Conservation (phyloP, 345 rosid genomes). For the Camelina laxa region DNA sequence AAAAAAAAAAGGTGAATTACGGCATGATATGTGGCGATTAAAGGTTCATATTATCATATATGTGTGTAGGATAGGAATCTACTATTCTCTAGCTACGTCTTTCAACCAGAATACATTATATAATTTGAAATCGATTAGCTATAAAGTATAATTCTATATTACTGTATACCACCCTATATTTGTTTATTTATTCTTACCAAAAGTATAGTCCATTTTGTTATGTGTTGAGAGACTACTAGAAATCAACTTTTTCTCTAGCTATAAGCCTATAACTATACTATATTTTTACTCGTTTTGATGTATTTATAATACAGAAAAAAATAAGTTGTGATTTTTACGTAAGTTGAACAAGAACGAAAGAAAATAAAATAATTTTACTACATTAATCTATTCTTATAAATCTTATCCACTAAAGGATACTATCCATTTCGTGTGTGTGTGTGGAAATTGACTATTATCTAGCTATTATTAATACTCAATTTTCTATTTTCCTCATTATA, state of each 20-base stretch:
- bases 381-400: background rate
- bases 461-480: background rate
- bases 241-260: background rate
- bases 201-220: background rate
- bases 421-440: background rate
- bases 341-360: background rate
- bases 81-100: background rate
- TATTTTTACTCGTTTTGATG: background rate
- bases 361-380: too few relatives aligned
- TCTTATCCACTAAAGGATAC: conserved; percentile 11
- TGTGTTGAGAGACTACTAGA: background rate
- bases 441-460: conserved; percentile 5
- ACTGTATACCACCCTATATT: background rate
- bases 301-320: background rate
- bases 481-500: background rate
- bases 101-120: background rate
- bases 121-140: background rate
- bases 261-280: background rate
- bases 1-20: background rate
- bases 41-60: background rate
- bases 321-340: conserved; percentile 6
- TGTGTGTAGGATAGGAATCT: background rate
- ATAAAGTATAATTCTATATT: background rate
- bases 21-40: conserved; percentile 29
- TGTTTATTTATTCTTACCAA: background rate